Percentiles rank a stretch among this genome's conserved stretches.
Conservation (phyloP, 2,329 filamentous ascomycete species). For the Trichoderma koningiopsis region DNA sequence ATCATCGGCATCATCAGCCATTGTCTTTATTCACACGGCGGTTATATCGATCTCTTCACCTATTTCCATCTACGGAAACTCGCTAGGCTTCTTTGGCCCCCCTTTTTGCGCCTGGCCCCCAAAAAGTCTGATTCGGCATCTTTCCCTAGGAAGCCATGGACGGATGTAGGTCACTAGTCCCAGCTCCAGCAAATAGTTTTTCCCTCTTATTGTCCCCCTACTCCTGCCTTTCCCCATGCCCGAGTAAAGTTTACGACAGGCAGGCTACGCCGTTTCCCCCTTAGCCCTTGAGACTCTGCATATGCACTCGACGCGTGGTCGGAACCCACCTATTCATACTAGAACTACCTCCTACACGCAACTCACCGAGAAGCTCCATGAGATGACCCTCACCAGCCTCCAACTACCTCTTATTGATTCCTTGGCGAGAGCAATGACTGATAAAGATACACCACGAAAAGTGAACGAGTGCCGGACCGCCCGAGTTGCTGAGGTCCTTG, state of each 20-base stretch:
- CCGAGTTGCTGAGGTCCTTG: slow-evolving; percentile 63
- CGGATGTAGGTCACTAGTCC: slow-evolving; percentile 30
- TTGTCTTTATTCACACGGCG: not conserved
- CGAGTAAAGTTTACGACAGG: not conserved
- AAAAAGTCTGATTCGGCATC: slow-evolving; percentile 1
- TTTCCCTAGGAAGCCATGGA: slow-evolving; percentile 30
- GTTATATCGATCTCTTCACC: not conserved
- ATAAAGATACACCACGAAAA: slow-evolving; percentile 35
- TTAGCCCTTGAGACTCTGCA: not conserved
- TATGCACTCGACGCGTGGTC: slow-evolving; percentile 5
- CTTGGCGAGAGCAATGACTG: not conserved
- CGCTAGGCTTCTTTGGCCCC: slow-evolving; percentile 3
- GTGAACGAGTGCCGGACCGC: slow-evolving; percentile 62
- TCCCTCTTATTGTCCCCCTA: slow-evolving; percentile 1
- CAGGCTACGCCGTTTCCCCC: not conserved
- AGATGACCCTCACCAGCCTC: not conserved
- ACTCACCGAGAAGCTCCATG: not conserved
- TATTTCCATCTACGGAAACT: slow-evolving; percentile 10
- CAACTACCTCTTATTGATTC: not conserved
- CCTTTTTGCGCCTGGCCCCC: slow-evolving; percentile 16
- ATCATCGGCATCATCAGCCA: slow-evolving; percentile 8
- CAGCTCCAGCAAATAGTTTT: not conserved
- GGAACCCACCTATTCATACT: not conserved
- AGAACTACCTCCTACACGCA: not conserved
- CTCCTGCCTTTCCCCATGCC: not conserved